Base-by-base conservation (phyloP, 345 rosid species). In the Xanthoceras sorbifolium region DNA sequence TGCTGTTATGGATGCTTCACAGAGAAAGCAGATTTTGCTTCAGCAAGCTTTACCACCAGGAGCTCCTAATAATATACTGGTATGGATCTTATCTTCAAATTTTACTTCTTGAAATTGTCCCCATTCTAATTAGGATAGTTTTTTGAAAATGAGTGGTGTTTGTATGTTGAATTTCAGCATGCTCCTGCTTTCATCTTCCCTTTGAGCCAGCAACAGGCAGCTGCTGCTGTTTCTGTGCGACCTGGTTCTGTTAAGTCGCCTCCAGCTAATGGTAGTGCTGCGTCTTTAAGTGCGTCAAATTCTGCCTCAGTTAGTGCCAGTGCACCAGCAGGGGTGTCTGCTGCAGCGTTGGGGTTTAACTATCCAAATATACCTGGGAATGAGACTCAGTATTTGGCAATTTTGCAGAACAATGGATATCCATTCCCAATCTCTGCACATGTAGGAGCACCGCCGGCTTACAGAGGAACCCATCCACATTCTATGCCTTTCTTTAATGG, bases 181-280 rank as follows among this genome's bases (percentile, higher is more conserved):
- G 91, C 88, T 0, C 95, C 99, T 8, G 84, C 98, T 40, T 93
- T 97, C 77, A 89, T 97, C 69, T 86, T 97, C 82, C 99, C 99
- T 54, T 55, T 94, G 81, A 87, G 87, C 85, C 99, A 97, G 79
- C 99, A 90, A 77, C 97, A 89, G 68, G 89, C 92, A 11, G 91
- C 91, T 2, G 90, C 89, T 26, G 91, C 95, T 1, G 90, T 75
- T 64, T 76, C 97, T 68, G 87, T 85, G 3, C 90, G 91, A 32
- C 86, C 97, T 1, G 89, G 92, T n/a, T 85, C 88, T 50, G 87
- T 87, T 40, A 90, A 90, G 79, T 85, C 94, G 66, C 82, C 86
- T 23, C 77, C 91, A n/a, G 82, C 77, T 64, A 76, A 85, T 64
- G 84, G 88, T 29, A 75, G 70, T 55, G 50, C 86, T 40, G 76